Conservation (phyloP, 352 stramenopile genomes). For the Phytopythium mirpurense region DNA sequence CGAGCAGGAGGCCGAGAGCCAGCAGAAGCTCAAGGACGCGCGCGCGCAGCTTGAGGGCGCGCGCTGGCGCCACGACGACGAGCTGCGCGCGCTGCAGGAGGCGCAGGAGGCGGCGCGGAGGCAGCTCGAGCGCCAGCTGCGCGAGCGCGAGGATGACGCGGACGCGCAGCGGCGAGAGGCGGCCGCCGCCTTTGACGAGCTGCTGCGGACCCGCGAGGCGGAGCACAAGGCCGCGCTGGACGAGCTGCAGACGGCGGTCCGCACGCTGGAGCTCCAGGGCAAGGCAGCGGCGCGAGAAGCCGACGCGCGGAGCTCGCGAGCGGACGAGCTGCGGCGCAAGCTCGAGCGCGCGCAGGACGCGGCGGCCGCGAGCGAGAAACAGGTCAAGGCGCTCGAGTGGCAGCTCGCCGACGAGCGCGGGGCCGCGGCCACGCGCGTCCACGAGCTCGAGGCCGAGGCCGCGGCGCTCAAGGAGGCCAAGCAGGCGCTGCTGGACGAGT, state of each 20-base stretch:
- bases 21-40: slow-evolving; percentile 77
- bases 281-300: slow-evolving; percentile 38
- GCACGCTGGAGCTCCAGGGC: slow-evolving; percentile 60
- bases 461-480: slow-evolving; percentile 60
- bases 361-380: slow-evolving; percentile 57
- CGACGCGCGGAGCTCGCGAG: slow-evolving; percentile 33
- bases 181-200: slow-evolving; percentile 72
- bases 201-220: slow-evolving; percentile 54
- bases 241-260: slow-evolving; percentile 29
- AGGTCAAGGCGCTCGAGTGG: slow-evolving; percentile 63
- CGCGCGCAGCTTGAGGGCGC: slow-evolving; percentile 62
- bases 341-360: slow-evolving; percentile 61
- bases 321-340: slow-evolving; percentile 56
- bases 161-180: slow-evolving; percentile 70
- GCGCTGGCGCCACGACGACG: slow-evolving; percentile 75
- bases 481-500: slow-evolving; percentile 76
- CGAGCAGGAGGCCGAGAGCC: slow-evolving; percentile 47
- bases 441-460: slow-evolving; percentile 56
- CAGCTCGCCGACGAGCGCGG: slow-evolving; percentile 54
- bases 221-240: slow-evolving; percentile 52
- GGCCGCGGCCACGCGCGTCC: slow-evolving; percentile 55
- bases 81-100: slow-evolving; percentile 54
- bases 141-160: slow-evolving; percentile 77
- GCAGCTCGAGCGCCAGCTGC: slow-evolving; percentile 43
- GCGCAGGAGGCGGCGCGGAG: slow-evolving; percentile 49